Evolutionary conservation across 148 eudicot species (phyloP).

Genomic region (Vaccinium macrocarpon): DNA sequence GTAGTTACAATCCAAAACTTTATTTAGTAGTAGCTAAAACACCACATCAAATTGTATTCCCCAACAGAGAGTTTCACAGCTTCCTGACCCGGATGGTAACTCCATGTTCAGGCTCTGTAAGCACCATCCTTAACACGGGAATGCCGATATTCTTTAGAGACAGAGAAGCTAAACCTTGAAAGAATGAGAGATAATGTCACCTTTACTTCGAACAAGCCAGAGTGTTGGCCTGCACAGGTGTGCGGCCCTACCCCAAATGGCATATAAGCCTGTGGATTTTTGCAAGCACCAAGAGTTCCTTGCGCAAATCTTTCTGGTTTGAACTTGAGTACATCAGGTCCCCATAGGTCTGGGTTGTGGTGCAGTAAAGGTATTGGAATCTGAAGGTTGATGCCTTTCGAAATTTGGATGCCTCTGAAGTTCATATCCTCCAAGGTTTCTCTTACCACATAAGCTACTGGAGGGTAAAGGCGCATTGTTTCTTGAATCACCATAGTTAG

Average conservation of each 20-base stretch:
- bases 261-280: conserved; percentile 38
- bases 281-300: conserved; percentile 36
- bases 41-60: not conserved
- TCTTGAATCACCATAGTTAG: conserved; percentile 55
- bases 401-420: conserved; percentile 34
- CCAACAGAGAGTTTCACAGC: not conserved
- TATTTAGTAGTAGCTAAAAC: not conserved
- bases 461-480: conserved; percentile 52
- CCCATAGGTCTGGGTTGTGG: conserved; percentile 36
- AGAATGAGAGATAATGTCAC: conserved; percentile 38
- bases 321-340: conserved; percentile 32
- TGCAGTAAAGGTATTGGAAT: conserved; percentile 30
- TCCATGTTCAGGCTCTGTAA: not conserved
- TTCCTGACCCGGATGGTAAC: not conserved
- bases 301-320: conserved; percentile 38
- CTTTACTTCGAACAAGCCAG: conserved; percentile 43
- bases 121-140: not conserved
- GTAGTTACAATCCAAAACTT: not conserved
- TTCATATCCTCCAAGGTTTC: conserved; percentile 38
- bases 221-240: conserved; percentile 38
- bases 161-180: conserved; percentile 42
- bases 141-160: not conserved
- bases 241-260: conserved; percentile 43
- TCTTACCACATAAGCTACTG: conserved; percentile 38
- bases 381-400: conserved; percentile 37